Evolutionary conservation across 306 rosid species (phyloP).

Genomic region (Sphenostylis stenocarpa): DNA sequence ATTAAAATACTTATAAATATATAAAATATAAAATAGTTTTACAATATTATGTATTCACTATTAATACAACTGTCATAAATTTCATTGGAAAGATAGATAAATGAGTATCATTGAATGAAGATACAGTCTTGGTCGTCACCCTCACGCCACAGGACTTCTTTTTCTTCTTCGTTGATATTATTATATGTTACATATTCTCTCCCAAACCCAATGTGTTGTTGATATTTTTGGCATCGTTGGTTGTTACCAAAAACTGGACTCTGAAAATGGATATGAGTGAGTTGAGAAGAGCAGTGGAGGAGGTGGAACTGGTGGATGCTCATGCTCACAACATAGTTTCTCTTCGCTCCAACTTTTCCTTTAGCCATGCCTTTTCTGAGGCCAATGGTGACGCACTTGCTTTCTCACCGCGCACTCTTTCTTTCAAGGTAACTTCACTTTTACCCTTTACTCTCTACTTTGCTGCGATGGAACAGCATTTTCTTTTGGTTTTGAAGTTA

Average conservation of each 20-base stretch:
- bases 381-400: slow-evolving; percentile 66
- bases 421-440: slow-evolving; percentile 62
- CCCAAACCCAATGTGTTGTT: not conserved
- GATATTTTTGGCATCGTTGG: not conserved
- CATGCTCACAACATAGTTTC: slow-evolving; percentile 89
- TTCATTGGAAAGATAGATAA: too few relatives aligned
- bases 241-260: not conserved
- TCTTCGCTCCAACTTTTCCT: slow-evolving; percentile 57
- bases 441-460: not conserved
- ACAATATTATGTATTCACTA: too few relatives aligned
- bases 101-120: too few relatives aligned
- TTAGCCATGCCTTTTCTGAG: slow-evolving; percentile 67
- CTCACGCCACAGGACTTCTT: fast-evolving
- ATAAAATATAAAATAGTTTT: too few relatives aligned
- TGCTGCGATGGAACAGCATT: not conserved
- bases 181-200: too few relatives aligned
- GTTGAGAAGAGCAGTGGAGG: slow-evolving; percentile 61
- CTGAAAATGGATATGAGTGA: slow-evolving; percentile 65
- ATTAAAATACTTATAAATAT: too few relatives aligned
- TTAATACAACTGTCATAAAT: too few relatives aligned
- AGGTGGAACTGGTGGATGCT: slow-evolving; percentile 70
- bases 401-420: slow-evolving; percentile 55
- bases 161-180: too few relatives aligned
- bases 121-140: fast-evolving
- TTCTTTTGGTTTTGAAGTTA: not conserved